A percentile compares a stretch with the other conserved stretches of the same genome.
phyloP scores from a whole-genome alignment of 2,329 filamentous ascomycete species.

The Cyanodermella asteris region DNA sequence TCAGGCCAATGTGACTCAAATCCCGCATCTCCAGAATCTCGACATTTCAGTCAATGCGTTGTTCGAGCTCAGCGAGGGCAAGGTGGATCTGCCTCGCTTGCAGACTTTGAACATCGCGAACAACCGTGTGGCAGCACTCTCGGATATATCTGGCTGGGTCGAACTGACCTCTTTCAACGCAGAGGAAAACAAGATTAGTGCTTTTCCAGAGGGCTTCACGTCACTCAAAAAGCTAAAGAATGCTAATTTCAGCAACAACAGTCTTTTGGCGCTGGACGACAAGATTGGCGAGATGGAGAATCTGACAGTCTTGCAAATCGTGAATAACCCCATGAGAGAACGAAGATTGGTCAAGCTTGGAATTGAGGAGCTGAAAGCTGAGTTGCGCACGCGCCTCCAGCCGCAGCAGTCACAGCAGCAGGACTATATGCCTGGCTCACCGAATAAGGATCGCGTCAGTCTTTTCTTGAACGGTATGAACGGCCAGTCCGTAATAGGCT shows the following conservation, averaged over 20 bases:
- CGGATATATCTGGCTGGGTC: conserved; percentile 52
- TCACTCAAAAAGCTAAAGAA: conserved; percentile 46
- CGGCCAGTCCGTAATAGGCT: too few species aligned
- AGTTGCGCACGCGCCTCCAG: conserved; percentile 44
- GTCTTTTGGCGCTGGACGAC: conserved; percentile 53
- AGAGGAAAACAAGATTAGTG: conserved; percentile 59
- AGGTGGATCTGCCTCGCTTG: conserved; percentile 45
- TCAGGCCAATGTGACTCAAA: conserved; percentile 31
- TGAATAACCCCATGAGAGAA: conserved; percentile 77
- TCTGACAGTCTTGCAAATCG: conserved; percentile 52
- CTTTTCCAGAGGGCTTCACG: conserved; percentile 56
- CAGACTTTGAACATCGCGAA: conserved; percentile 55
- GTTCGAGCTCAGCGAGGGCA: conserved; percentile 25
- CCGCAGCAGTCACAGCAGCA: too few species aligned
- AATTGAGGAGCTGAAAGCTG: conserved; percentile 60
- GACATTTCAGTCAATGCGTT: conserved; percentile 63
- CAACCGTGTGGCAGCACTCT: conserved; percentile 55
- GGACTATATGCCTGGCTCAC: too few species aligned
- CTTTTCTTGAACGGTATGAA: too few species aligned
- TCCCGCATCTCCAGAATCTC: conserved; percentile 48
- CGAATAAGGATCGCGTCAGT: too few species aligned
- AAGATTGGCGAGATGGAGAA: conserved; percentile 61
- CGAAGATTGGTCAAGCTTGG: conserved; percentile 65
- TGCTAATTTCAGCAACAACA: conserved; percentile 69
- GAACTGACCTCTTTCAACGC: conserved; percentile 51